Base-by-base conservation (phyloP, 306 rosid genomes). In the Psophocarpus tetragonolobus region DNA sequence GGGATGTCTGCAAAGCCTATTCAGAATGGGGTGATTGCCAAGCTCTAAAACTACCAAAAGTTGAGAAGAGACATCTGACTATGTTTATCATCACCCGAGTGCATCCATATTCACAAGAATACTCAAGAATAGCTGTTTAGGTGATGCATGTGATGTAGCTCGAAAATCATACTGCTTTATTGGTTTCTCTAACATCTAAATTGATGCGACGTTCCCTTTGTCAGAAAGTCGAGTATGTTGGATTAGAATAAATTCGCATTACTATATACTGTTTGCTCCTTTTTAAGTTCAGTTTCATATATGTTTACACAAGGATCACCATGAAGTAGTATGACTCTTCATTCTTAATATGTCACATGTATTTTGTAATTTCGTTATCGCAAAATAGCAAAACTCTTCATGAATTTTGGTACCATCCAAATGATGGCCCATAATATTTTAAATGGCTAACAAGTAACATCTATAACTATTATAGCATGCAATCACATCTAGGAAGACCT, bases 21-120 rank as follows among this genome's bases (percentile, higher is more conserved):
- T 63, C 94, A 79, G 82, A 87, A 79, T 50, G 93, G 85, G 11
- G 57, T 90, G 5, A 80, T 90, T 47, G 89, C 94, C 3, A 88
- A 88, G 85, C 91, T 91, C 56, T 91, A 74, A 58, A 70, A 26
- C 18, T 10, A 73, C 68, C 63, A 32, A 50, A 78, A 53, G 2
- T 71, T 51, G 10, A 32, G 3, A 42, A 63, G 10, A 32, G 3
- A 42, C 51, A 50, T 13, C 53, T 72, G 45, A 60, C 13, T 61
- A 4, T 48, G 74, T 72, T 71, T 58, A 24, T 70, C 68, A n/a
- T 62, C 26, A 62, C 8, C 26, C 3, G 27, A 51, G 57, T 72
- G 61, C 35, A 6, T 27, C 15, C 13, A 15, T 60, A n/a, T n/a
- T n/a, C n/a, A n/a, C n/a, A n/a, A n/a, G n/a, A n/a, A 61, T 60